Evolutionary conservation across 352 stramenopile genomes (phyloP).

Genomic region (Phytophthora europaea): DNA sequence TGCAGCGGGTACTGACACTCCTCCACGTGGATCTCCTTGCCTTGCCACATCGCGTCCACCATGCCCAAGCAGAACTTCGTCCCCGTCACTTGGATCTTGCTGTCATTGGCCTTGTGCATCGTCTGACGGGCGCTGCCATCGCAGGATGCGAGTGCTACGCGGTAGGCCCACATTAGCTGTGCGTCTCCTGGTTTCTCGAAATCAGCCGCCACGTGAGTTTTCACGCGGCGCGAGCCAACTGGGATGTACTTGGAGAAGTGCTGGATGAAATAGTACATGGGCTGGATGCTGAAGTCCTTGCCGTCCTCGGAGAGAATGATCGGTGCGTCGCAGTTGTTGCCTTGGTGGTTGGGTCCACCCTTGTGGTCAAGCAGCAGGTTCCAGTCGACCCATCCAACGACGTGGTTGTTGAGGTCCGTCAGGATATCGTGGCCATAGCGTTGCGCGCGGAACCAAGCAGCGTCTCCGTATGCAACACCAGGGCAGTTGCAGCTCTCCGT

Average conservation of each 20-base stretch:
- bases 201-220: conserved; percentile 54
- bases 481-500: conserved; percentile 83
- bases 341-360: conserved; percentile 91
- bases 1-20: conserved; percentile 78
- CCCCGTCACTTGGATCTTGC: conserved; percentile 75
- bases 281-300: conserved; percentile 80
- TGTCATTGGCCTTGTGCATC: conserved; percentile 65
- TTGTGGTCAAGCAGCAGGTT: conserved; percentile 90
- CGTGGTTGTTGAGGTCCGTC: conserved; percentile 89
- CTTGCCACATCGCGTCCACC: too few species aligned
- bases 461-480: conserved; percentile 57
- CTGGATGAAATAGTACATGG: conserved; percentile 94
- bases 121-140: conserved; percentile 75
- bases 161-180: conserved; percentile 69
- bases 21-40: conserved; percentile 53
- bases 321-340: conserved; percentile 79
- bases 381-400: conserved; percentile 92
- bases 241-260: conserved; percentile 92
- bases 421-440: conserved; percentile 92
- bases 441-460: conserved; percentile 87
- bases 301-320: conserved; percentile 83
- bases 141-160: conserved; percentile 64
- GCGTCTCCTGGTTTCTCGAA: conserved; percentile 71
- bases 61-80: conserved; percentile 75
- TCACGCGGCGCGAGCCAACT: conserved; percentile 74